Base-by-base conservation (phyloP, 2,329 filamentous ascomycete species). In the Verticillium tricorpus region DNA sequence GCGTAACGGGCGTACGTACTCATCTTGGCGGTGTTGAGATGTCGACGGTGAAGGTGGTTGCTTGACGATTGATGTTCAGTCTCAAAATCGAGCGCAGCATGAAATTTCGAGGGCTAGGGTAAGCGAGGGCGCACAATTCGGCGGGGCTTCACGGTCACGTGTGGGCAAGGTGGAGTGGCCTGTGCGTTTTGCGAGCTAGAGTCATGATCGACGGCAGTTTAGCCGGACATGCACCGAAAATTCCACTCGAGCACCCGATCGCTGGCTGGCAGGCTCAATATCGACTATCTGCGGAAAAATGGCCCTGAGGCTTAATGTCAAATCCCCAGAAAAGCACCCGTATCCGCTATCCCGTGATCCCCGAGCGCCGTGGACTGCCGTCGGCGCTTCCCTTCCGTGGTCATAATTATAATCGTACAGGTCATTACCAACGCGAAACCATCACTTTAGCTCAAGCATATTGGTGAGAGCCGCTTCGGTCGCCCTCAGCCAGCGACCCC, bases 401-500 rank as follows among this genome's bases (percentile, higher is more conserved):
- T 52, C 45, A 22, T 11, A 52, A 52, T 14, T 22, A 52, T 19
- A 32, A 17, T 56, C 56, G 34, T 57, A 57, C 56, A 25, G 35
- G 32, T 39, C 25, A 11, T 37, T 35, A 5, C 8, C 55, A 8
- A 15, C 14, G 34, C 34, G n/a, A 34, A 37, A n/a, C 71, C 68
- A 78, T 52, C 71, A 73, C 67, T 82, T 74, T 17, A 87, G 77
- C 66, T 87, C 85, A 67, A 92, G 71, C 75, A 90, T 85, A 62
- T 84, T 80, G 69, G 78, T 85, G 72, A 93, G 72, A 14, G 80
- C 82, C 9, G 78, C 76, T 70, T 92, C 89, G n/a, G 85, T 86
- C 19, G 87, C 88, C 66, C 85, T 84, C 76, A 88, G 87, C 91
- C 91, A 94, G 66, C 90, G 80, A 6, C 89, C 91, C 67, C 87